phyloP scores from a whole-genome alignment of 257 asterid genomes.

The Lavandula angustifolia region DNA sequence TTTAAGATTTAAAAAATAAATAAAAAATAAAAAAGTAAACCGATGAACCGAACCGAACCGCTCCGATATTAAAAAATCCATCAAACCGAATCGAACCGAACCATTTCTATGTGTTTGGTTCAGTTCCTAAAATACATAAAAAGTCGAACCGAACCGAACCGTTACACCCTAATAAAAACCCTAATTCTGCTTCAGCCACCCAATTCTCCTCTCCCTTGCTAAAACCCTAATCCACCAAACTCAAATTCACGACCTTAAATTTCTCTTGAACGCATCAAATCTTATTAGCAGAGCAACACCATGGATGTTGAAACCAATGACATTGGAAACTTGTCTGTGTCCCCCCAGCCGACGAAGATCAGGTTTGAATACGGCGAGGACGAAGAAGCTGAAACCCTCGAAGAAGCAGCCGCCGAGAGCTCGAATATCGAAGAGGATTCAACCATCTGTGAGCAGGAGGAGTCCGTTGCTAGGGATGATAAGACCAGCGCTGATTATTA shows the following conservation, averaged over 20 bases:
- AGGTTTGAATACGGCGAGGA: constrained; percentile 44
- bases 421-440: constrained; percentile 67
- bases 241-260: not conserved
- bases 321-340: constrained; percentile 5
- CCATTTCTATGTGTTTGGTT: not conserved
- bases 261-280: not conserved
- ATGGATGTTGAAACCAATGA: constrained; percentile 36
- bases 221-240: constrained; percentile 34
- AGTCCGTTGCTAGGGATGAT: constrained; percentile 46
- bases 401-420: constrained; percentile 57
- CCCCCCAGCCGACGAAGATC: constrained; percentile 35
- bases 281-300: not conserved
- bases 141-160: too few relatives aligned
- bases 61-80: too few relatives aligned
- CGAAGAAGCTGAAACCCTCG: constrained; percentile 44
- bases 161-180: constrained; percentile 14
- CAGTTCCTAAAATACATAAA: too few relatives aligned
- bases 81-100: too few relatives aligned
- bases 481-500: constrained; percentile 97
- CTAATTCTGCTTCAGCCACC: constrained; percentile 34
- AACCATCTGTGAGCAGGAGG: constrained; percentile 65
- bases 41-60: too few relatives aligned
- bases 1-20: too few relatives aligned
- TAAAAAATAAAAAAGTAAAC: too few relatives aligned
- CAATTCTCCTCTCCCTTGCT: constrained; percentile 14